Evolutionary conservation across 805 yeast species (phyloP).

Genomic region (Yarrowia sp.): DNA sequence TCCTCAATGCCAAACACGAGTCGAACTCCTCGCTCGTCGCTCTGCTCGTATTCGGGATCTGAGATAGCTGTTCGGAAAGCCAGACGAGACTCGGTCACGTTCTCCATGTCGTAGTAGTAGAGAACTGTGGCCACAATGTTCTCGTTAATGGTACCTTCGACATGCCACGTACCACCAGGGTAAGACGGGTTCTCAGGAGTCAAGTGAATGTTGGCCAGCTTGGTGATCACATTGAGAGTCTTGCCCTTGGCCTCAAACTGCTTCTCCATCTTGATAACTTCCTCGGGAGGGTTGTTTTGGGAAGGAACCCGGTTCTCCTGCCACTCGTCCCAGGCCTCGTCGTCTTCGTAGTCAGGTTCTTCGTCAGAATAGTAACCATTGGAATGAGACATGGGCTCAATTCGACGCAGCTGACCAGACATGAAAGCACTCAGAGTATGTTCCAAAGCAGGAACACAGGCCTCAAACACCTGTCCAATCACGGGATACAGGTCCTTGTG

Average conservation of each 20-base stretch:
- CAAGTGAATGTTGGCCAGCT: slow-evolving; percentile 43
- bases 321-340: slow-evolving; percentile 11
- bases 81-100: slow-evolving; percentile 40
- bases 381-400: background rate
- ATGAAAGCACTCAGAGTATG: slow-evolving; percentile 31
- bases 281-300: background rate
- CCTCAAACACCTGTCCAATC: slow-evolving; percentile 39
- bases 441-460: slow-evolving; percentile 39
- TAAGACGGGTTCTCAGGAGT: slow-evolving; percentile 44
- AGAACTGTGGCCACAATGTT: slow-evolving; percentile 44
- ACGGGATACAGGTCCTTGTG: slow-evolving; percentile 35
- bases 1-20: slow-evolving; percentile 38
- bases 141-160: slow-evolving; percentile 44
- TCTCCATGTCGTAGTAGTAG: slow-evolving; percentile 44
- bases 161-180: slow-evolving; percentile 45
- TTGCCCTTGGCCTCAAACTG: slow-evolving; percentile 25
- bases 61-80: slow-evolving; percentile 34
- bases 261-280: background rate
- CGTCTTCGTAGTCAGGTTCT: background rate
- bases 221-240: slow-evolving; percentile 41
- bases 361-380: slow-evolving; percentile 13
- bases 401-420: background rate
- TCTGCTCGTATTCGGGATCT: slow-evolving; percentile 40
- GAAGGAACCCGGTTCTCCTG: background rate
- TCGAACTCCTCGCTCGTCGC: slow-evolving; percentile 35